A percentile compares a stretch with the other conserved stretches of the same genome.
Conservation (phyloP, 495 filamentous ascomycete species). For the Pyrenula massariospora region DNA sequence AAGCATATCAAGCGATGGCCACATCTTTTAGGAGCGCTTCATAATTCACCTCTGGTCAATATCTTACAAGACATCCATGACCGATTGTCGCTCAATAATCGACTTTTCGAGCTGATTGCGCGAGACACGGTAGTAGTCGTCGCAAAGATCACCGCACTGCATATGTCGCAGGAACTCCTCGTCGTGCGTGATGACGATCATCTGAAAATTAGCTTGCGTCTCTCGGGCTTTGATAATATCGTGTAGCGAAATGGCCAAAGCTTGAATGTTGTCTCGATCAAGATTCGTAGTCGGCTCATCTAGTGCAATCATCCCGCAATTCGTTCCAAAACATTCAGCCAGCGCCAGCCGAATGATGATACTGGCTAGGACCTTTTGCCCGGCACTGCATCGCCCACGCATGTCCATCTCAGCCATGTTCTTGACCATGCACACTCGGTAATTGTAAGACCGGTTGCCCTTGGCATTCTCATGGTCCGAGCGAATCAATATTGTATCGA, state of each 20-base stretch:
- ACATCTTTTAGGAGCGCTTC: too few relatives aligned
- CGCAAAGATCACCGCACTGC: slow-evolving; percentile 88
- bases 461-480: slow-evolving; percentile 70
- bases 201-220: slow-evolving; percentile 86
- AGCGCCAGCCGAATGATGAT: slow-evolving; percentile 97
- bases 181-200: slow-evolving; percentile 98
- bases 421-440: slow-evolving; percentile 98
- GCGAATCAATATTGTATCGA: slow-evolving; percentile 90
- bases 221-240: slow-evolving; percentile 77
- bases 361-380: slow-evolving; percentile 89
- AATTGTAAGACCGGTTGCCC: slow-evolving; percentile 84
- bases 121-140: slow-evolving; percentile 78
- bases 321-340: slow-evolving; percentile 92
- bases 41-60: too few relatives aligned
- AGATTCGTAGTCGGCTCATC: slow-evolving; percentile 98
- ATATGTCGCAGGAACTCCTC: slow-evolving; percentile 91
- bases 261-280: slow-evolving; percentile 85
- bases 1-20: too few relatives aligned
- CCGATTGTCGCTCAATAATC: slow-evolving; percentile 63
- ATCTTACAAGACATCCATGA: slow-evolving; percentile 35
- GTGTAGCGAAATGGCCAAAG: slow-evolving; percentile 73
- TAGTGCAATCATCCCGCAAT: slow-evolving; percentile 92
- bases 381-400: slow-evolving; percentile 92
- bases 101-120: slow-evolving; percentile 81
- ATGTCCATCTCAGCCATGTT: slow-evolving; percentile 98